Percentiles rank a stretch among this genome's conserved stretches.
phyloP scores from a whole-genome alignment of 2,329 filamentous ascomycete genomes.

The Metarhizium brunneum region DNA sequence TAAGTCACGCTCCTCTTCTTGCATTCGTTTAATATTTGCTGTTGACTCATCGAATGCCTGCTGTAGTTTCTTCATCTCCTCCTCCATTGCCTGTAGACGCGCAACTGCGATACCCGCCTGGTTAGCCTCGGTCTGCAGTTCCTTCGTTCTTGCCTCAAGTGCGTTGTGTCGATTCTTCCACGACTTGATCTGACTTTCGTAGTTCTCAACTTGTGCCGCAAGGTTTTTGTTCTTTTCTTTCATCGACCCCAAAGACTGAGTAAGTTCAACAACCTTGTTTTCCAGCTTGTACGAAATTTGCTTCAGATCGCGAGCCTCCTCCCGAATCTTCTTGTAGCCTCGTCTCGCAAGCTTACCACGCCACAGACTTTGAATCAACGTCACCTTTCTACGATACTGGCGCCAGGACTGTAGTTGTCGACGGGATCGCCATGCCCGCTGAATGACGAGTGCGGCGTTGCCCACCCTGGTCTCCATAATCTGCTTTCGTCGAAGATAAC shows the following conservation, averaged over 20 bases:
- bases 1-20: slow-evolving; percentile 84
- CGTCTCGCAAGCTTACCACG: slow-evolving; percentile 72
- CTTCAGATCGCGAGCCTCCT: slow-evolving; percentile 96
- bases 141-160: slow-evolving; percentile 81
- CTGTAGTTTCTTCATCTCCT: slow-evolving; percentile 90
- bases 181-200: slow-evolving; percentile 90
- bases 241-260: slow-evolving; percentile 83
- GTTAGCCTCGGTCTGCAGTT: slow-evolving; percentile 92
- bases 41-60: slow-evolving; percentile 83
- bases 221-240: slow-evolving; percentile 92
- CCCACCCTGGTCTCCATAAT: slow-evolving; percentile 91
- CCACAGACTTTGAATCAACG: slow-evolving; percentile 88
- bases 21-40: slow-evolving; percentile 82
- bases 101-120: slow-evolving; percentile 94
- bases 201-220: slow-evolving; percentile 82
- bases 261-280: slow-evolving; percentile 98
- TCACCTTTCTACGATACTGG: slow-evolving; percentile 79
- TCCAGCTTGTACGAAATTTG: slow-evolving; percentile 99
- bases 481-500: slow-evolving; percentile 79
- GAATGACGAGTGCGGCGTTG: slow-evolving; percentile 84
- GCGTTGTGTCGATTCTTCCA: slow-evolving; percentile 91
- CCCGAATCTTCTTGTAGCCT: slow-evolving; percentile 82
- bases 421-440: slow-evolving; percentile 80
- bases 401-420: slow-evolving; percentile 73
- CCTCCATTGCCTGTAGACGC: slow-evolving; percentile 82